Evolutionary conservation across 2,329 filamentous ascomycete species (phyloP).

Genomic region (Emericellopsis atlantica): DNA sequence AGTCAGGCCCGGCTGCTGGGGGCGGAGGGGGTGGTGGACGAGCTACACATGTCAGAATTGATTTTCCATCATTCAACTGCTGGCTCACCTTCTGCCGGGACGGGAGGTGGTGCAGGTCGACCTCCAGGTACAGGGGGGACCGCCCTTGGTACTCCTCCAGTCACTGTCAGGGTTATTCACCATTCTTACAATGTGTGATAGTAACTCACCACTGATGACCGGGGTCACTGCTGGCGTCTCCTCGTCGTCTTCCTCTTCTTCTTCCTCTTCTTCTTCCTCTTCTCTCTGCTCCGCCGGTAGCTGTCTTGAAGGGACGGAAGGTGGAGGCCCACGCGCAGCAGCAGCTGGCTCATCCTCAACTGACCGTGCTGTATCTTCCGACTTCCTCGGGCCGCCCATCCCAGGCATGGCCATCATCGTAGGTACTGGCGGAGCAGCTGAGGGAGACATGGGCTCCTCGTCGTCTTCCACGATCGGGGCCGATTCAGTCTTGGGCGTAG

Average conservation of each 20-base stretch:
- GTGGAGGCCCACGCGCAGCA: constrained; percentile 12
- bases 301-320: constrained; percentile 13
- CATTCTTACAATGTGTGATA: neutral
- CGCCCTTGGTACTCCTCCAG: constrained; percentile 10
- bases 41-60: constrained; percentile 9
- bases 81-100: constrained; percentile 49
- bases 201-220: constrained; percentile 9
- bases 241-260: constrained; percentile 19
- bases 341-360: constrained; percentile 17
- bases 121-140: constrained; percentile 36
- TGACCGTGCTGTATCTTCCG: constrained; percentile 25
- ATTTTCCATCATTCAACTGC: neutral
- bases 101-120: constrained; percentile 42
- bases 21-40: constrained; percentile 43
- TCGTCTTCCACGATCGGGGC: constrained; percentile 23
- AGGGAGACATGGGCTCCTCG: constrained; percentile 28
- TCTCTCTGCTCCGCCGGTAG: neutral
- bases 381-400: constrained; percentile 46
- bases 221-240: constrained; percentile 18
- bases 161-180: neutral
- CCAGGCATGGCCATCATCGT: constrained; percentile 58
- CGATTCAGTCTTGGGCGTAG: constrained; percentile 25
- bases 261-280: constrained; percentile 14
- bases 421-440: constrained; percentile 40
- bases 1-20: constrained; percentile 39